phyloP scores from a whole-genome alignment of 73 alveolate species.

The Halteria grandinella region DNA sequence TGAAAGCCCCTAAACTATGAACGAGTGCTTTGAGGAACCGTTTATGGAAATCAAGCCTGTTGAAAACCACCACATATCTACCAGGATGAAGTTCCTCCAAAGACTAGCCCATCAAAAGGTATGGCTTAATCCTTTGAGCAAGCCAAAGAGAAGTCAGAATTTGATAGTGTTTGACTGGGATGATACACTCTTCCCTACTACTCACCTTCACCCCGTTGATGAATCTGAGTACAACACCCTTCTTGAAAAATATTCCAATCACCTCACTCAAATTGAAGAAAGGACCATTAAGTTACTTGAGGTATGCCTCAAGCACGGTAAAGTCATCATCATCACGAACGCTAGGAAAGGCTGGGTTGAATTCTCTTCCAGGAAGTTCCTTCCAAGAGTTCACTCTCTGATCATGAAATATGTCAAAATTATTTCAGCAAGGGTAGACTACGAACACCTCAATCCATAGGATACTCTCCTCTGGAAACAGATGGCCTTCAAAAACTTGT shows the following conservation, averaged over 20 bases:
- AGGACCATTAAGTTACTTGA: background rate
- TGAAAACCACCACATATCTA: too few relatives aligned
- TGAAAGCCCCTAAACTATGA: too few relatives aligned
- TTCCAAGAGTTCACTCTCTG: conserved; percentile 49
- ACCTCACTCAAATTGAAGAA: background rate
- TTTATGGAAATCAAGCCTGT: too few relatives aligned
- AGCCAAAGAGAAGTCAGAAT: background rate
- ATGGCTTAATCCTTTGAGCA: background rate
- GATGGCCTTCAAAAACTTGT: conserved; percentile 63
- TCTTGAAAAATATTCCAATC: conserved; percentile 42
- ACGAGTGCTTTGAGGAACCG: too few relatives aligned
- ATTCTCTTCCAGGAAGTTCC: conserved; percentile 65
- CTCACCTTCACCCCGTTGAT: conserved; percentile 64
- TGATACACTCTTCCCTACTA: conserved; percentile 74
- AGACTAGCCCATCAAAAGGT: background rate
- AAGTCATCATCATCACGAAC: conserved; percentile 75
- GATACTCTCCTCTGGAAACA: conserved; percentile 78
- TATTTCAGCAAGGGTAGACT: conserved; percentile 77
- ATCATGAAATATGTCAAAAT: conserved; percentile 63
- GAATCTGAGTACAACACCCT: conserved; percentile 36
- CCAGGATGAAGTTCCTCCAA: too few relatives aligned
- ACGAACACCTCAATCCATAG: conserved; percentile 74
- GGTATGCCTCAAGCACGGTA: conserved; percentile 18
- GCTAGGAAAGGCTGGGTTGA: conserved; percentile 81
- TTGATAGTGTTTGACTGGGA: conserved; percentile 78